phyloP scores from a whole-genome alignment of 2,329 filamentous ascomycete species.

The Stachybotrys elegans region DNA sequence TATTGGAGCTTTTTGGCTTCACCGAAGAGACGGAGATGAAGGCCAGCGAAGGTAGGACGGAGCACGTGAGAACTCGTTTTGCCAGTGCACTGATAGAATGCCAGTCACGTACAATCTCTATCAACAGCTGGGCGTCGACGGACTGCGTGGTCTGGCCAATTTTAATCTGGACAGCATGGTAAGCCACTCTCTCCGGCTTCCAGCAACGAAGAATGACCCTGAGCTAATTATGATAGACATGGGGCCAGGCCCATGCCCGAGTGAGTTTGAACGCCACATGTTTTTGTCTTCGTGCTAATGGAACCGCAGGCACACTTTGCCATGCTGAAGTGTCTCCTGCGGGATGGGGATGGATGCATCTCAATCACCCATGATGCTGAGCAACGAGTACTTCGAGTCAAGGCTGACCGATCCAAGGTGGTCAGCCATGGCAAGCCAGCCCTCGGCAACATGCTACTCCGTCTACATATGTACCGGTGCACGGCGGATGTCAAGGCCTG shows the following conservation, averaged over 20 bases:
- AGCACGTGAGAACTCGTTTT: no score
- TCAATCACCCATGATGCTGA: conserved; percentile 39
- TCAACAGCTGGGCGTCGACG: conserved; percentile 34
- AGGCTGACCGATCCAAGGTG: conserved; percentile 54
- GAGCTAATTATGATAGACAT: no score
- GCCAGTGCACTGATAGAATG: no score
- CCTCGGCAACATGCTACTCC: conserved; percentile 52
- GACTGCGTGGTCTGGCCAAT: conserved; percentile 30
- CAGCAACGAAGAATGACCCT: no score
- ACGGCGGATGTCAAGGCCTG: conserved; percentile 53
- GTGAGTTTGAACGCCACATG: conserved; percentile 14
- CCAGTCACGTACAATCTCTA: conserved; percentile 35
- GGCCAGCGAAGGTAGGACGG: conserved; percentile 30
- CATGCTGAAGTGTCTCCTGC: conserved; percentile 56
- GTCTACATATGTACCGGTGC: conserved; percentile 57
- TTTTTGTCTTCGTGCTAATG: background rate
- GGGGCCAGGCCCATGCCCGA: conserved; percentile 37
- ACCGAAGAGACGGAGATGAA: conserved; percentile 25
- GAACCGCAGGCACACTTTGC: conserved; percentile 53
- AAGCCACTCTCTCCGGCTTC: conserved; percentile 9
- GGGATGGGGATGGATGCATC: conserved; percentile 45
- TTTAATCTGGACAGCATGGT: conserved; percentile 28
- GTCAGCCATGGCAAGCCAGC: conserved; percentile 49
- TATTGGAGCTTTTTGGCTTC: conserved; percentile 37
- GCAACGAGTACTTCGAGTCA: conserved; percentile 44